These are phyloP conservation scores for Xylariaceae sp. DNA, from an alignment of 2,329 filamentous ascomycete genomes.

Conservation along the genomic window DNA sequence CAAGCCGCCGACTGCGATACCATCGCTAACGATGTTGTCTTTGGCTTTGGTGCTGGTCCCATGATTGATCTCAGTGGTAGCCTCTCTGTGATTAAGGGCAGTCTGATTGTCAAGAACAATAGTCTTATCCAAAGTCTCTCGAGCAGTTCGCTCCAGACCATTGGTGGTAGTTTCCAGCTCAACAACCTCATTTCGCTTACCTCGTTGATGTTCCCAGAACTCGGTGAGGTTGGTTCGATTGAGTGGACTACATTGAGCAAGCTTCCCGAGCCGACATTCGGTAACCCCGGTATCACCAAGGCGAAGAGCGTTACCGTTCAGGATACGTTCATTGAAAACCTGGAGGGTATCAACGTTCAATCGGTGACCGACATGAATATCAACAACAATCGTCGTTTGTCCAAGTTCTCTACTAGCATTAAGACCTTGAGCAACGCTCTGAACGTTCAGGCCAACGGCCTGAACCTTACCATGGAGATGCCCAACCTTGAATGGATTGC, in stretches of 20 bases:
- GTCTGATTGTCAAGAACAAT: conserved; percentile 66
- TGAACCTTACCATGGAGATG: conserved; percentile 73
- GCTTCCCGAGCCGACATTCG: conserved; percentile 58
- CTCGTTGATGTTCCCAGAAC: conserved; percentile 68
- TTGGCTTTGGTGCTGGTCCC: conserved; percentile 63
- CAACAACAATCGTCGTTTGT: conserved; percentile 88
- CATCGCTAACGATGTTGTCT: conserved; percentile 71
- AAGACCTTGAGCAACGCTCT: conserved; percentile 75
- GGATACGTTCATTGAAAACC: conserved; percentile 82
- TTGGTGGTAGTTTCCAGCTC: conserved; percentile 75
- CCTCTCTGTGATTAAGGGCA: conserved; percentile 58
- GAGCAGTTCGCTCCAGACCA: conserved; percentile 65
- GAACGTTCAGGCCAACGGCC: conserved; percentile 81
- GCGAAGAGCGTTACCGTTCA: conserved; percentile 75
- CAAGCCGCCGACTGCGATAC: conserved; percentile 69
- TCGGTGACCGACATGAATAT: conserved; percentile 78
- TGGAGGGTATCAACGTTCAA: conserved; percentile 82
- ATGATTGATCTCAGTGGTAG: conserved; percentile 68
- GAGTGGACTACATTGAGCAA: conserved; percentile 74
- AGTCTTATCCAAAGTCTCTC: conserved; percentile 66
- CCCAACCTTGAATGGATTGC: conserved; percentile 79
- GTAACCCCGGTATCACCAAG: conserved; percentile 65
- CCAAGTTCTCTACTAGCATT: conserved; percentile 77
- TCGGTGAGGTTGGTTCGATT: conserved; percentile 72
- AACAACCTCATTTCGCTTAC: conserved; percentile 72